Base-by-base conservation (phyloP, 2,329 filamentous ascomycete species). In the Aspergillus ruber region DNA sequence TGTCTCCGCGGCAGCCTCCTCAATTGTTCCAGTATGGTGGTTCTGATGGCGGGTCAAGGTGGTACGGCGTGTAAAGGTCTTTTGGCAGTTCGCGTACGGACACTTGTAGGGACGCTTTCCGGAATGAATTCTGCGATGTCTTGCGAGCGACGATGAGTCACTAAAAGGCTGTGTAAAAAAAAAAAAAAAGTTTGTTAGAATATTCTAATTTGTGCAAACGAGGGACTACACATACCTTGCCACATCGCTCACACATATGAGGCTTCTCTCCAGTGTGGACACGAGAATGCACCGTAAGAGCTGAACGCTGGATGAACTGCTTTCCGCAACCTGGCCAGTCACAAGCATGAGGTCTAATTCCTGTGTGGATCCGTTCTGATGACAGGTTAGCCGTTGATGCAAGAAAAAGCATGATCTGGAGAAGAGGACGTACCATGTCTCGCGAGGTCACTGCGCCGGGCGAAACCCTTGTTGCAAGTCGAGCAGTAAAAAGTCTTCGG, bases 201-300 rank as follows among this genome's bases (percentile, higher is more conserved):
- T n/a, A 13, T 18, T 32, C n/a, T 8, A n/a, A 29, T 13, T 32
- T 13, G 6, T 15, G 12, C 15, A 2, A 3, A 12, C 25, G 3
- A 29, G 10, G 10, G 10, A 12, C 10, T 29, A 18, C 1, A 55
- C 79, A 61, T 76, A 95, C 90, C 84, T 97, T 97, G 67, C 89
- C 88, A 68, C 93, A 97, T 53, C 88, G 83, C 71, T 96, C 93
- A 66, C 93, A 98, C 83, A 93, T 91, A 62, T 98, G 93, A 44
- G 93, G 93, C 72, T 98, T 98, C 74, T 97, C 93, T 55, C 93
- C 93, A 2, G 93, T 97, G 69, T 98, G 93, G 17, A 96, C 90
- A 58, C 93, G 86, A 63, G 88, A 85, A 69, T 97, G 93, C 6
- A 98, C 93, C 0, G 93, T 98, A 66, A 98, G 74, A 18, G 93